phyloP scores from a whole-genome alignment of 1,284 basidiomycete genomes.

The Violaceomyces palustris region DNA sequence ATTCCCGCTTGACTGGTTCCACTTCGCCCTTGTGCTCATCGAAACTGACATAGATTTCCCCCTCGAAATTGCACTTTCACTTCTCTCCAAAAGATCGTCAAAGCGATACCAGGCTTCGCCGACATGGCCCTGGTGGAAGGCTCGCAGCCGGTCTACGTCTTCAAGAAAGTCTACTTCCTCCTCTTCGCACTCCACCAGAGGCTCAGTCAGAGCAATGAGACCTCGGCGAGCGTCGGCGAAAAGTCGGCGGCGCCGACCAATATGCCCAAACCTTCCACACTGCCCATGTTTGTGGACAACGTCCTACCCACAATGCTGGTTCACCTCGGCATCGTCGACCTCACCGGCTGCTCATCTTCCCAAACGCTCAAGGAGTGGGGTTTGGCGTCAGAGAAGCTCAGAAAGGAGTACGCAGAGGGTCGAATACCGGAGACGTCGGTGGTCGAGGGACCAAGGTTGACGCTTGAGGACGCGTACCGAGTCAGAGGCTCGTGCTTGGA shows the following conservation, averaged over 20 bases:
- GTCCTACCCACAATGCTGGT: slow-evolving; percentile 77
- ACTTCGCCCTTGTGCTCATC: background rate
- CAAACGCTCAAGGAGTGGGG: slow-evolving; percentile 6
- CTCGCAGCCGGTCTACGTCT: slow-evolving; percentile 65
- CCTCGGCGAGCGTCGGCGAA: background rate
- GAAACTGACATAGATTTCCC: no score
- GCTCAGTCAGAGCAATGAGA: no score
- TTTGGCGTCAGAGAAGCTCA: no score
- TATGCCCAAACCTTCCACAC: slow-evolving; percentile 49
- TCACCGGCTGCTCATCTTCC: slow-evolving; percentile 53
- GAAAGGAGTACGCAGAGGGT: no score
- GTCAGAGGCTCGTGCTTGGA: slow-evolving; percentile 37
- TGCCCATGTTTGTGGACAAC: slow-evolving; percentile 77
- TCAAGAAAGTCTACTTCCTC: slow-evolving; percentile 82
- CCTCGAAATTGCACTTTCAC: no score
- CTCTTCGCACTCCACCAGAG: slow-evolving; percentile 66
- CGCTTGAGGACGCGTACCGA: slow-evolving; percentile 34
- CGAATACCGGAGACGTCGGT: no score
- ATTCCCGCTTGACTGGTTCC: background rate
- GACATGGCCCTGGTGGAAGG: slow-evolving; percentile 20
- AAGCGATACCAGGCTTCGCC: slow-evolving; percentile 35
- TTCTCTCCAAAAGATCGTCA: background rate
- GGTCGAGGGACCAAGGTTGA: slow-evolving; percentile 13
- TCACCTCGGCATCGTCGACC: slow-evolving; percentile 68
- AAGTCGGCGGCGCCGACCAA: background rate